A percentile compares a stretch with the other conserved stretches of the same genome.
phyloP scores from a whole-genome alignment of 2,329 filamentous ascomycete species.

The Aspergillus thermomutatus region DNA sequence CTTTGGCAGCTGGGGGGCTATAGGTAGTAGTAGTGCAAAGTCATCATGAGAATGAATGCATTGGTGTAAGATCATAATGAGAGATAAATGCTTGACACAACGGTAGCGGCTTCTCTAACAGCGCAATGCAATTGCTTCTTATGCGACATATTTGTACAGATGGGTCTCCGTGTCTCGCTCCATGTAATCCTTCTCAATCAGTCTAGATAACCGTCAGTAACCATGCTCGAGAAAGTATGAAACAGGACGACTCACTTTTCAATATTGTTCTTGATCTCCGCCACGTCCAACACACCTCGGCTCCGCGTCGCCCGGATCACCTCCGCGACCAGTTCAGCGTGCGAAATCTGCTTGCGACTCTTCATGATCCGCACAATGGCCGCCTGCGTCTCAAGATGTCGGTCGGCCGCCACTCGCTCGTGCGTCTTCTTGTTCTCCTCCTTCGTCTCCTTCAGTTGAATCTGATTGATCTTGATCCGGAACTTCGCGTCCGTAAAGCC shows the following conservation, averaged over 20 bases:
- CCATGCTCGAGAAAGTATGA: background rate
- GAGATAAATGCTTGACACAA: background rate
- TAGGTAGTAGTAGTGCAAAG: too few relatives aligned
- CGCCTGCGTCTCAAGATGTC: slow-evolving; percentile 94
- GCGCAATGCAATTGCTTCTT: slow-evolving; percentile 8
- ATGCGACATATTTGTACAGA: slow-evolving; percentile 68
- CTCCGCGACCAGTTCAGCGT: slow-evolving; percentile 83
- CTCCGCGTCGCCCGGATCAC: slow-evolving; percentile 88
- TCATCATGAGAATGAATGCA: background rate
- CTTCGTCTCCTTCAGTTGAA: slow-evolving; percentile 93
- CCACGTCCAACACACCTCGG: slow-evolving; percentile 78
- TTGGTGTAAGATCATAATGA: background rate
- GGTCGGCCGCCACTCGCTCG: slow-evolving; percentile 80
- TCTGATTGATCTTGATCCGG: slow-evolving; percentile 97
- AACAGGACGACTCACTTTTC: slow-evolving; percentile 67
- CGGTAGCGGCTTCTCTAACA: too few relatives aligned
- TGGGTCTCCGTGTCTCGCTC: slow-evolving; percentile 65
- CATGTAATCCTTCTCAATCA: slow-evolving; percentile 92
- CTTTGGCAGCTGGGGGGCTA: background rate
- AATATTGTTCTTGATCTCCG: slow-evolving; percentile 94
- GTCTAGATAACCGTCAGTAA: slow-evolving; percentile 44
- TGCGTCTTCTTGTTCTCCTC: slow-evolving; percentile 94
- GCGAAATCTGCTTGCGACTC: slow-evolving; percentile 79
- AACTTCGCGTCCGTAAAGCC: slow-evolving; percentile 76
- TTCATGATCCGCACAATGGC: slow-evolving; percentile 98